A percentile compares a stretch with the other conserved stretches of the same genome.
Evolutionary conservation across 1,284 basidiomycete species (phyloP).

Genomic region (Porodaedalea pini): DNA sequence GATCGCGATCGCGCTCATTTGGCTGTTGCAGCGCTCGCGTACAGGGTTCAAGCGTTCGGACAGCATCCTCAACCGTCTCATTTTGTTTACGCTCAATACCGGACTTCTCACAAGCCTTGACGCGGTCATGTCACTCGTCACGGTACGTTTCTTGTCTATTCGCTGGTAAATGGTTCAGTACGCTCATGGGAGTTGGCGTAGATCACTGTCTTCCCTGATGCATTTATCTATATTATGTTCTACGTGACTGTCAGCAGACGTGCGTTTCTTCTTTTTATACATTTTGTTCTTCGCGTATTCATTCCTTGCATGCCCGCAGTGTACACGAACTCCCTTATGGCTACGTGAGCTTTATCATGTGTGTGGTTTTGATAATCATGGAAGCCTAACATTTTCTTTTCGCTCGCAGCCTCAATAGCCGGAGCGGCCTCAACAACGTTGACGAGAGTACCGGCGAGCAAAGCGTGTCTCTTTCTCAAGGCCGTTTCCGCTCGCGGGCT

Average conservation of each 20-base stretch:
- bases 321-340: constrained; percentile 20
- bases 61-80: constrained; percentile 20
- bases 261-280: constrained; percentile 6
- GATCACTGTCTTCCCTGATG: constrained; percentile 15
- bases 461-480: constrained; percentile 8
- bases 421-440: constrained; percentile 5
- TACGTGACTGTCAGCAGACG: constrained; percentile 18
- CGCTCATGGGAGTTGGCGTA: background rate
- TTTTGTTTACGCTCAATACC: constrained; percentile 21
- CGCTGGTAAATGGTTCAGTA: background rate
- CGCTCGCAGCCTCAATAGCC: constrained; percentile 13
- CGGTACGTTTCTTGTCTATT: constrained; percentile 8
- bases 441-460: constrained; percentile 15
- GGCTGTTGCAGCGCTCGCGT: constrained; percentile 13
- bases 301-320: constrained; percentile 4
- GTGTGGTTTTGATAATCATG: background rate
- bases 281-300: background rate
- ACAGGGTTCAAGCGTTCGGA: constrained; percentile 20
- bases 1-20: constrained; percentile 18
- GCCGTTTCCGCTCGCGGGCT: constrained; percentile 15
- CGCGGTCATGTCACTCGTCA: constrained; percentile 17
- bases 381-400: background rate
- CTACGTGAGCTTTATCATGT: constrained; percentile 11
- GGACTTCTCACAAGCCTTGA: constrained; percentile 20
- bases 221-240: constrained; percentile 20